Base-by-base conservation (phyloP, 2,329 filamentous ascomycete genomes). In the Hypocreales sp. region DNA sequence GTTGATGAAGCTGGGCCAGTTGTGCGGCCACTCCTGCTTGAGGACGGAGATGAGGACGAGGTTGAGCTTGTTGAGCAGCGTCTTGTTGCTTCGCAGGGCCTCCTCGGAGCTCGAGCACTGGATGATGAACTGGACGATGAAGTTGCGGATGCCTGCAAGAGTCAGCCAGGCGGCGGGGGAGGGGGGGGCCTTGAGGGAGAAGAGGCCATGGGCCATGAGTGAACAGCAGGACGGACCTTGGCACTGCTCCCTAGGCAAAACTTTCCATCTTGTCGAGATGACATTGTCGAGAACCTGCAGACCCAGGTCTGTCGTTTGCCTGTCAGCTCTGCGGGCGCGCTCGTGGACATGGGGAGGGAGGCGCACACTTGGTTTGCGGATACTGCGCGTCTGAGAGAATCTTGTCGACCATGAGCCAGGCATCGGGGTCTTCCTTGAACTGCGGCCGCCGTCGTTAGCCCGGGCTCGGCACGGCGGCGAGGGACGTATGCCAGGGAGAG, bases 1-100 rank as follows among this genome's bases (percentile, higher is more conserved):
- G 64, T 95, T 95, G 68, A 98, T 95, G 57, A 98, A 98, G 13
- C 84, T 93, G 8, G 92, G 90, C 90, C 92, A 98, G 64, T 98
- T 92, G 59, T 95, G 87, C 31, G 90, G 90, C 90, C 90, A 98
- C 58, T 98, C 90, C 59, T 98, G 90, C 67, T 98, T 98, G 48
- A 98, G 64, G 37, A 98, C 87, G 31, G 86, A 94, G 42, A 98
- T 83, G 37, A 98, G 78, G 32, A 95, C 87, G 44, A 98, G 71
- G 48, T 98, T 98, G 35, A 98, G 75, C 64, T 98, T 98, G 69
- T 95, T 95, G 48, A 98, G 65, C 33, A 98, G 72, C 19, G 86
- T 86, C 48, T 81, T 79, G 56, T 95, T 79, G 42, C 70, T 62
- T 52, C 77, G 79, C 41, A 94, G 65, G 38, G 76, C 78, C 48